phyloP scores from a whole-genome alignment of 768 basidiomycete genomes.

The Rhodotorula toruloides region DNA sequence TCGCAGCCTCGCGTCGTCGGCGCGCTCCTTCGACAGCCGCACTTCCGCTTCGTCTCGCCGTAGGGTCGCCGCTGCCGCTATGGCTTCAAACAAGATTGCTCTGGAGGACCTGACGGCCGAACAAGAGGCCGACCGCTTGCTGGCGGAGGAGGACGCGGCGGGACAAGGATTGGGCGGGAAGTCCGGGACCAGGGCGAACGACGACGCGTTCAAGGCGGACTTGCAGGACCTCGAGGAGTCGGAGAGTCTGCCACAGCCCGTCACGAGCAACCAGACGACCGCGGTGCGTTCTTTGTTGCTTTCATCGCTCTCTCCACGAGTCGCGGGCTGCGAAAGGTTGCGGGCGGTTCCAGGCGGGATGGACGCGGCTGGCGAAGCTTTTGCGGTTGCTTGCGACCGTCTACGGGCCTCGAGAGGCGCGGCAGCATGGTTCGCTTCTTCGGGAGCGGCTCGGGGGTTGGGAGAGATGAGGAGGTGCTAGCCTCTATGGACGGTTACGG shows the following conservation, averaged over 20 bases:
- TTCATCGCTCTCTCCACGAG: not conserved
- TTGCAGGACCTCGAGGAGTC: conserved; percentile 16
- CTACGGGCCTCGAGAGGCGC: no score
- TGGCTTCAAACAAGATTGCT: conserved; percentile 11
- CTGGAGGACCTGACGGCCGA: conserved; percentile 4
- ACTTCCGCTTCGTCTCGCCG: not conserved
- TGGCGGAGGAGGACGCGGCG: conserved; percentile 20
- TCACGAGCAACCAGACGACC: not conserved
- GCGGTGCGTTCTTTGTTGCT: conserved; percentile 1
- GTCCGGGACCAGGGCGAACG: not conserved
- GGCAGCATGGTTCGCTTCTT: no score
- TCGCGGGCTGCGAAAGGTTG: not conserved
- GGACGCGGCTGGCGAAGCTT: no score
- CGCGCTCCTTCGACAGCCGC: not conserved
- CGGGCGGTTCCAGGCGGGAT: not conserved
- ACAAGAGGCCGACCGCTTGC: conserved; percentile 24
- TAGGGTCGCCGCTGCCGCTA: no score
- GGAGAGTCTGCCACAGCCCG: conserved; percentile 8
- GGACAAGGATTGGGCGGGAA: no score
- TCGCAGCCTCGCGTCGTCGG: no score
- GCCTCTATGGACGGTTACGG: no score
- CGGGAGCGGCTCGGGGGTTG: no score
- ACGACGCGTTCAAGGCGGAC: conserved; percentile 7
- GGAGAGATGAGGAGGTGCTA: no score
- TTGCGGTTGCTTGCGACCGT: no score